Evolutionary conservation across 176 grass and related monocot genomes (phyloP), one percentile per base, ranked within the genome.

Genomic region (Juncus inflexus): DNA sequence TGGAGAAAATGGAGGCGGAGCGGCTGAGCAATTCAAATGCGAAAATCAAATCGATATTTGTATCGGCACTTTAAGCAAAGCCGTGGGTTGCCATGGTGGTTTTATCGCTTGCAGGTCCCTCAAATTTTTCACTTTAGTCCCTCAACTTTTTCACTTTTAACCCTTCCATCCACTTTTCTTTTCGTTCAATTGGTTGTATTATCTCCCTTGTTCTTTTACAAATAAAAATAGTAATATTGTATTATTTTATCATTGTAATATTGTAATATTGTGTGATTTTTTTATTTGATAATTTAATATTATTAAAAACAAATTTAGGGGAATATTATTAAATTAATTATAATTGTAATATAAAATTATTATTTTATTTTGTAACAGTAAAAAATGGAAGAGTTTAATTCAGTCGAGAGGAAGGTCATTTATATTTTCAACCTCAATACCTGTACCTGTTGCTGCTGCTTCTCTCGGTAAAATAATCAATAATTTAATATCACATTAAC

Each of bases 21-120:
- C 42, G 9, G 71, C 83, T 4, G 88, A 97, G 64, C 35, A 89
- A 42, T 84, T 86, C 73, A 57, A 51, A 59, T 97, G 82, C 42
- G 85, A 97, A 81, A 84, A 83, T 54, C 85, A 82, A 36, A 78
- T 99, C 74, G 94, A 99, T 66, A 92, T 99, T 61, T 73, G 80
- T 77, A 78, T 99, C 57, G 88, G 88, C 50, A 86, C 94, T 56
- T 64, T 99, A 64, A 99, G 94, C 67, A 99, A 99, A 47, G 94
- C 85, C 40, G 83, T 56, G 39, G 88, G 85, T 41, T 99, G 94
- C 75, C 80, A 80, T 12, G 94, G 88, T 72, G 88, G 94, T 83
- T 92, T 99, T 64, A 79, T 99, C 62, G 57, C 88, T 74, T 86
- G 87, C 77, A 99, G 85, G 94, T 47, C 43, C 43, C 9, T 47